Percentiles rank a stretch among this genome's conserved stretches.
These are phyloP conservation scores for Amphichorda felina DNA, from an alignment of 2,329 filamentous ascomycete species.

Conservation along the genomic window DNA sequence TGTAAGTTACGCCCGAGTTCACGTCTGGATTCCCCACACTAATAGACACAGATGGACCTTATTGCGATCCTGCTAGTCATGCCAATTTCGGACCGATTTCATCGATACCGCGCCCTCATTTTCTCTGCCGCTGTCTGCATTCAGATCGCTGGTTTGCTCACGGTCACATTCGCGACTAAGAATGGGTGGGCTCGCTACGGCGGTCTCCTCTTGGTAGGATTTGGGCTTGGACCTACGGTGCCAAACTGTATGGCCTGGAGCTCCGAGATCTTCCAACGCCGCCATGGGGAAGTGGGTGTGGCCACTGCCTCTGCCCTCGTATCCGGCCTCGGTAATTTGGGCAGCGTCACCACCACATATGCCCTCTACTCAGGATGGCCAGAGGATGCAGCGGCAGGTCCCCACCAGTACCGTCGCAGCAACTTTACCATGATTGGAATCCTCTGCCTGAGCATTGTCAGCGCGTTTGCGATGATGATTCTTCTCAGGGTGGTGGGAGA, in stretches of 20 bases:
- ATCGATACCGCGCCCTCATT: constrained; percentile 66
- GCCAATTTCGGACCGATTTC: constrained; percentile 78
- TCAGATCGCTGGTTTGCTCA: constrained; percentile 71
- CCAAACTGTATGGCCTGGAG: constrained; percentile 94
- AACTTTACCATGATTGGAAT: constrained; percentile 87
- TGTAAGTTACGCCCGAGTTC: constrained; percentile 18
- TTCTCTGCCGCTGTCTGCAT: constrained; percentile 66
- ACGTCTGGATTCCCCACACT: background rate
- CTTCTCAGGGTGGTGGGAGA: constrained; percentile 50
- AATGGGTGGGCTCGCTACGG: constrained; percentile 78
- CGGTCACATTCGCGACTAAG: constrained; percentile 60
- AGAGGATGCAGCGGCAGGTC: constrained; percentile 56
- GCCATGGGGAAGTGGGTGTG: constrained; percentile 84
- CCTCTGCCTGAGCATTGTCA: constrained; percentile 62
- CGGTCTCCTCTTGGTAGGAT: constrained; percentile 80
- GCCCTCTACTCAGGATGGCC: constrained; percentile 83
- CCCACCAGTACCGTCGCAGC: constrained; percentile 65
- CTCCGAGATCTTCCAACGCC: constrained; percentile 77
- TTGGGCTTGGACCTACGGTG: constrained; percentile 81
- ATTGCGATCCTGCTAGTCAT: constrained; percentile 78
- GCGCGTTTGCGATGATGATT: constrained; percentile 56
- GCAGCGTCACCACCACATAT: constrained; percentile 79
- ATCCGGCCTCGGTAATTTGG: constrained; percentile 76
- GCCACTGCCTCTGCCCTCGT: constrained; percentile 78
- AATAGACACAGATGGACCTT: constrained; percentile 58